Base-by-base conservation (phyloP, 2,329 filamentous ascomycete species). In the Xylaria sp. region DNA sequence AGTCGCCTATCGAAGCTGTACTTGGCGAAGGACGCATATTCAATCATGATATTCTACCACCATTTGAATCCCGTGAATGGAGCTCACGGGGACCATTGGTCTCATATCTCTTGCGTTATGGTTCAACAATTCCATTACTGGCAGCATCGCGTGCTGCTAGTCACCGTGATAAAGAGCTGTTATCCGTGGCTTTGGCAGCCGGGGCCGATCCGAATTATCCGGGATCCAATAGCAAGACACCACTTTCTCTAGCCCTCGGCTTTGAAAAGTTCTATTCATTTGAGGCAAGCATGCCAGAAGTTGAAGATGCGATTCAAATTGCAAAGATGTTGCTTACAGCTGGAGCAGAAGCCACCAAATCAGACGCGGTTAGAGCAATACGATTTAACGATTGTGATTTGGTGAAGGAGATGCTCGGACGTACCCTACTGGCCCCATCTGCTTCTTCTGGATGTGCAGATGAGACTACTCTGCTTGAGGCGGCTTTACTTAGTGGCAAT, bases 331-430 rank as follows among this genome's bases (percentile, higher is more conserved):
- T 55, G 10, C 51, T 55, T 10, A n/a, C 9, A 9, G 51, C 15
- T 8, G 51, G 51, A 37, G 31, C 31, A 34, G 28, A 55, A 37
- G 51, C 18, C 34, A 55, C 31, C 2, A 37, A n/a, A 34, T n/a
- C 15, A 31, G 28, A 55, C 28, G 28, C 51, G n/a, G 3, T 37
- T 55, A 18, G 28, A 34, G 51, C 51, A 55, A 55, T 55, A 9
- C 25, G 31, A 34, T 7, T 55, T 37, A 15, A n/a, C 18, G 51
- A 55, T 34, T 37, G 13, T 18, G 51, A 55, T 34, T 55, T 55
- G n/a, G 51, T 55, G 28, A 37, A 55, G 28, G 28, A 55, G 51
- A 55, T 55, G 28, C 51, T 55, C 12, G 20, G 9, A 5, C 48
- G 15, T 51, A 51, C 9, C 2, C 48, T 51, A 51, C 20, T 13